Evolutionary conservation across 352 stramenopile species (phyloP).

Genomic region (Globisporangium recalcitrans): DNA sequence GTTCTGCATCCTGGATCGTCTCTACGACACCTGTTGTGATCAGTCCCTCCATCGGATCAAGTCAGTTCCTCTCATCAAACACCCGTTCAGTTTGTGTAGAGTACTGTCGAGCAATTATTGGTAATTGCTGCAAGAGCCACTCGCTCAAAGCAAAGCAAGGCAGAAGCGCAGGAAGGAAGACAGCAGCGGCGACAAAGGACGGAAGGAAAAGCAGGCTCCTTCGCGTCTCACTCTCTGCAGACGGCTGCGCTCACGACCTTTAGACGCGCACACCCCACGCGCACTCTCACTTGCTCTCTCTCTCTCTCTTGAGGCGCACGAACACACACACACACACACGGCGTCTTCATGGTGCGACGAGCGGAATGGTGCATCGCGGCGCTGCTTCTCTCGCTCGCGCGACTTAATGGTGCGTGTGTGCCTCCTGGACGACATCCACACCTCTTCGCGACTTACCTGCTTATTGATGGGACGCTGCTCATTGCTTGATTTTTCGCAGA

Average conservation of each 20-base stretch:
- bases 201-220: neutral
- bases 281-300: neutral
- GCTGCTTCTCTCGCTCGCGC: constrained; percentile 14
- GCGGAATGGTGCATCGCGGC: constrained; percentile 11
- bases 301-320: neutral
- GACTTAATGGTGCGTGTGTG: neutral
- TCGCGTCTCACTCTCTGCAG: no score
- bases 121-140: neutral
- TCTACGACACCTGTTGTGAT: neutral
- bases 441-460: neutral
- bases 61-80: neutral
- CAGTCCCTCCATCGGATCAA: neutral
- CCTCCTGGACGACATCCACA: neutral
- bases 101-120: neutral
- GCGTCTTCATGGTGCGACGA: constrained; percentile 13
- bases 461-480: no score
- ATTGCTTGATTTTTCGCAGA: neutral
- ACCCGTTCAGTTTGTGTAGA: neutral
- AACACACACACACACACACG: neutral
- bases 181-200: neutral
- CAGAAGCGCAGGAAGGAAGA: neutral
- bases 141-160: neutral
- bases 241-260: neutral
- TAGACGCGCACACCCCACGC: neutral
- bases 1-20: neutral